Evolutionary conservation across 2,329 filamentous ascomycete genomes (phyloP).

Genomic region (Epichloe gansuensis): DNA sequence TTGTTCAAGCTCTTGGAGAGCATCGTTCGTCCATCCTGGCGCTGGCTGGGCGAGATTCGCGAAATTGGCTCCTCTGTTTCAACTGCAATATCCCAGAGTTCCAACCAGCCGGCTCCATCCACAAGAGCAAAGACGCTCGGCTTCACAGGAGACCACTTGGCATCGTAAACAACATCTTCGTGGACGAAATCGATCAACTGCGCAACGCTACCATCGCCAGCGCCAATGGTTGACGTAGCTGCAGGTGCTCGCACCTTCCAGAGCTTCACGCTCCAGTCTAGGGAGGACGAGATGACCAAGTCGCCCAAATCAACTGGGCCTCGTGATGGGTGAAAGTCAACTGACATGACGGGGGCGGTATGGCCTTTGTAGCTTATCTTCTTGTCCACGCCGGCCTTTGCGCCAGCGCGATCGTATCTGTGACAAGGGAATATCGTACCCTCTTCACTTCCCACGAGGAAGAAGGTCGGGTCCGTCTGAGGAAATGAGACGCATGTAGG

Average conservation of each 20-base stretch:
- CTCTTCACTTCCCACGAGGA: slow-evolving; percentile 93
- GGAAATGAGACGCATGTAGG: slow-evolving; percentile 94
- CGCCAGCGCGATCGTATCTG: slow-evolving; percentile 90
- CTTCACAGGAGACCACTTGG: slow-evolving; percentile 86
- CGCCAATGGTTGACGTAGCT: slow-evolving; percentile 49
- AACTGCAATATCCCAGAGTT: slow-evolving; percentile 88
- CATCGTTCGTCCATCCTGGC: slow-evolving; percentile 53
- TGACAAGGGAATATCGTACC: slow-evolving; percentile 94
- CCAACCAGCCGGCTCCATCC: slow-evolving; percentile 81
- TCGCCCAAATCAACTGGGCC: slow-evolving; percentile 92
- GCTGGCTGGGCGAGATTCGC: slow-evolving; percentile 56
- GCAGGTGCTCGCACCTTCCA: slow-evolving; percentile 86
- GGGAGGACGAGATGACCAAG: slow-evolving; percentile 75
- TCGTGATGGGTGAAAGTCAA: slow-evolving; percentile 86
- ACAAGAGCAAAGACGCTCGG: slow-evolving; percentile 91
- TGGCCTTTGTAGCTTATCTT: slow-evolving; percentile 83
- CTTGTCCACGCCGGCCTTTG: slow-evolving; percentile 88
- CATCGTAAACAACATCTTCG: slow-evolving; percentile 95
- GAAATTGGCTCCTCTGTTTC: slow-evolving; percentile 88
- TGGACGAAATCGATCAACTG: slow-evolving; percentile 83
- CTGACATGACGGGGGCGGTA: slow-evolving; percentile 86
- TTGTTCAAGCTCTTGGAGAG: slow-evolving; percentile 85
- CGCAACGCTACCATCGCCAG: slow-evolving; percentile 40
- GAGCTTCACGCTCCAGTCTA: slow-evolving; percentile 95
- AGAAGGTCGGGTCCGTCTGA: slow-evolving; percentile 89